Conservation (phyloP, 805 yeast genomes). For the Lipomyces chichibuensis region DNA sequence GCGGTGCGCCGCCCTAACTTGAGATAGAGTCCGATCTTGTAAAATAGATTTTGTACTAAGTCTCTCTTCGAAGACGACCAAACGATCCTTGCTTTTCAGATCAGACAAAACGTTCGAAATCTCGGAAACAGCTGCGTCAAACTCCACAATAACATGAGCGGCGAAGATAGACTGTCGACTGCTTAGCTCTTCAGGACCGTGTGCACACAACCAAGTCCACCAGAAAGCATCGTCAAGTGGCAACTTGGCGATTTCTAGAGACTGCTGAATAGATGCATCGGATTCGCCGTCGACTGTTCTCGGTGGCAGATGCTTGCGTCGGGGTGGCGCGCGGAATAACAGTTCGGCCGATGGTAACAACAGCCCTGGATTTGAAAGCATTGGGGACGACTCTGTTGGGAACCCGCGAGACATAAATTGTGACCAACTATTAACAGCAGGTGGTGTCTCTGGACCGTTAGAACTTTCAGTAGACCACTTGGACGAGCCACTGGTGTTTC, state of each 20-base stretch:
- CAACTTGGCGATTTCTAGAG: constrained; percentile 17
- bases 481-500: constrained; percentile 2
- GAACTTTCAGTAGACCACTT: neutral
- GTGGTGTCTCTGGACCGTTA: neutral
- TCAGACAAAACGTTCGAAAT: neutral
- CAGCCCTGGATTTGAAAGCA: neutral
- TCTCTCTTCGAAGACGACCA: constrained; percentile 8
- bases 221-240: constrained; percentile 26
- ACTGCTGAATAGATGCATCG: neutral
- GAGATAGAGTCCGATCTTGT: neutral
- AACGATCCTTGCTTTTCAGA: neutral
- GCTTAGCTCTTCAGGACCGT: constrained; percentile 26
- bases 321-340: neutral
- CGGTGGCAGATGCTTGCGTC: neutral
- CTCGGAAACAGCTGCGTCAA: constrained; percentile 2
- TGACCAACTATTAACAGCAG: neutral
- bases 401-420: neutral
- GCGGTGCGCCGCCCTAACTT: neutral
- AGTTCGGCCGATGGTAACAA: constrained; percentile 1
- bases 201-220: constrained; percentile 30
- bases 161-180: constrained; percentile 15
- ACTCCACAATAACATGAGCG: constrained; percentile 18
- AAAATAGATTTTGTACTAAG: neutral
- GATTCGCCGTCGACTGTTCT: neutral
- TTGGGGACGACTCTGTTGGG: neutral